Evolutionary conservation across 495 filamentous ascomycete species (phyloP).

Genomic region (Tuber indicum): DNA sequence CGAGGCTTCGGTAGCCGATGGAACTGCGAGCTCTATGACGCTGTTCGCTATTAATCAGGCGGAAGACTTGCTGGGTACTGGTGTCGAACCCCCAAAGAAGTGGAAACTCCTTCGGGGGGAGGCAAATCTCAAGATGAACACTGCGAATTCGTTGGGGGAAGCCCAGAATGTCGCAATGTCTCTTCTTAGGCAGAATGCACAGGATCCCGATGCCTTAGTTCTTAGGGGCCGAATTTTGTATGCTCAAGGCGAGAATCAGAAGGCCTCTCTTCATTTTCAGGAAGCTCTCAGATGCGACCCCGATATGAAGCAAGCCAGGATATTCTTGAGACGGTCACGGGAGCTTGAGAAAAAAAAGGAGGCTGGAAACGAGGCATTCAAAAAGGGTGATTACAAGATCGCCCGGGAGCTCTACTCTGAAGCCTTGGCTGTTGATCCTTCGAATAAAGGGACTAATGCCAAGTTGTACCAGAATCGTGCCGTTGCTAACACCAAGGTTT

Average conservation of each 20-base stretch:
- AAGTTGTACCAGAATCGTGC: slow-evolving; percentile 92
- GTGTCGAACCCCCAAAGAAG: slow-evolving; percentile 73
- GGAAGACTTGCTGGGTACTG: slow-evolving; percentile 64
- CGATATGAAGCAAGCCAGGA: slow-evolving; percentile 65
- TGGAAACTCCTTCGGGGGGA: slow-evolving; percentile 90
- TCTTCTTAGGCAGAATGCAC: slow-evolving; percentile 73
- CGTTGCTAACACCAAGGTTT: slow-evolving; percentile 59
- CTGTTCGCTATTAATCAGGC: slow-evolving; percentile 86
- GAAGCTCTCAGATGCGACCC: slow-evolving; percentile 87
- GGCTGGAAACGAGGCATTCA: slow-evolving; percentile 85
- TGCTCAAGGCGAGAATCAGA: slow-evolving; percentile 85
- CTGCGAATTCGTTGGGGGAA: slow-evolving; percentile 77
- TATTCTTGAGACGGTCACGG: slow-evolving; percentile 39
- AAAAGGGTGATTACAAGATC: slow-evolving; percentile 66
- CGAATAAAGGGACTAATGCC: slow-evolving; percentile 86
- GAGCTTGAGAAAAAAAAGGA: slow-evolving; percentile 91
- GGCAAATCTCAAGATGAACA: slow-evolving; percentile 91
- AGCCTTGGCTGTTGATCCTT: slow-evolving; percentile 79
- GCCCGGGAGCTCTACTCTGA: slow-evolving; percentile 78
- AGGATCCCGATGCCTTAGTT: slow-evolving; percentile 89
- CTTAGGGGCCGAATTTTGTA: slow-evolving; percentile 83
- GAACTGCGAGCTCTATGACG: slow-evolving; percentile 79
- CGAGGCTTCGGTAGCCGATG: slow-evolving; percentile 62
- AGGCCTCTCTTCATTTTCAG: slow-evolving; percentile 87
- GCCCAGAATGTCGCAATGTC: slow-evolving; percentile 87